phyloP scores from a whole-genome alignment of 1,139 yeast species.

The Suhomyces bokatorum region DNA sequence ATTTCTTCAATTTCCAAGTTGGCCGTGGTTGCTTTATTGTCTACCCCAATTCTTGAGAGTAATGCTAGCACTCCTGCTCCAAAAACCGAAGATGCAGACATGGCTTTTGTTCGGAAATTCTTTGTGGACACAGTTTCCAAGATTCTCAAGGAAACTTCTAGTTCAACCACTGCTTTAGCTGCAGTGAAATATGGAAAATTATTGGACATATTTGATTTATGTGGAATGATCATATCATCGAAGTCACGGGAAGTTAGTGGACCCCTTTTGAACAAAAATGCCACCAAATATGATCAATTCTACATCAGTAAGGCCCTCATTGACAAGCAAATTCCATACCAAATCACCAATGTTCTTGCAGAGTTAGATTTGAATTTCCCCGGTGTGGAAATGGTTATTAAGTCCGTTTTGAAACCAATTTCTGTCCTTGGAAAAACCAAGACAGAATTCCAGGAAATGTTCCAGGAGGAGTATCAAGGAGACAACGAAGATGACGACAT shows the following conservation, averaged over 20 bases:
- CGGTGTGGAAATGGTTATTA: conserved; percentile 56
- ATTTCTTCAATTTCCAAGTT: conserved; percentile 53
- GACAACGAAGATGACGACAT: conserved; percentile 60
- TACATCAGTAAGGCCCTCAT: conserved; percentile 62
- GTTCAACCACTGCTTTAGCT: conserved; percentile 26
- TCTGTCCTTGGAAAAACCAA: conserved; percentile 63
- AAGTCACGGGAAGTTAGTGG: conserved; percentile 47
- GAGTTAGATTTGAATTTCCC: conserved; percentile 74
- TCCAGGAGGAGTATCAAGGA: conserved; percentile 48
- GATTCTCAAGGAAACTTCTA: conserved; percentile 53
- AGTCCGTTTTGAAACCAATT: conserved; percentile 59
- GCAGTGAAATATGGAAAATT: conserved; percentile 53
- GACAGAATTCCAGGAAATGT: conserved; percentile 55
- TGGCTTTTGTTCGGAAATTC: conserved; percentile 71
- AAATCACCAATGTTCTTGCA: conserved; percentile 59
- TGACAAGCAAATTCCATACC: conserved; percentile 63
- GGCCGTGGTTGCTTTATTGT: conserved; percentile 59
- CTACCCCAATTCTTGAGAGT: conserved; percentile 33
- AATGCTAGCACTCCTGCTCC: conserved; percentile 28
- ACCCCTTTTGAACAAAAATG: conserved; percentile 46
- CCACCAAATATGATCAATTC: conserved; percentile 57
- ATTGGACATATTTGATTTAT: conserved; percentile 57
- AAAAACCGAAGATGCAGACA: conserved; percentile 61
- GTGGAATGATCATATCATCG: conserved; percentile 42
- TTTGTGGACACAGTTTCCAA: conserved; percentile 71